Evolutionary conservation across 805 yeast species (phyloP).

Genomic region (Candida anglica): DNA sequence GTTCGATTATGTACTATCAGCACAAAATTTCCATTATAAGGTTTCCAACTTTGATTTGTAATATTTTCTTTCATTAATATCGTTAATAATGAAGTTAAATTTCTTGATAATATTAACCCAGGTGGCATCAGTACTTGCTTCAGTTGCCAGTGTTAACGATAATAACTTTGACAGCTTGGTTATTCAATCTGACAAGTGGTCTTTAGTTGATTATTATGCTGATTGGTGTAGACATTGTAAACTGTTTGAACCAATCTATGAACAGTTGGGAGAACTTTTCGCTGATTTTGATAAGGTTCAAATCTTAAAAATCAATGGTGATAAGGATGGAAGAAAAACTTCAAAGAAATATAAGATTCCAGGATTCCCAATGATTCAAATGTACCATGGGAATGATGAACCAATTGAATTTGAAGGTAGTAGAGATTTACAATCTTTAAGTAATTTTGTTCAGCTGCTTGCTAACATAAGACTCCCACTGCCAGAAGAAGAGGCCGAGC

Average conservation of each 20-base stretch:
- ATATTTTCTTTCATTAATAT: too few species aligned
- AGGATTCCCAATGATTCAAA: conserved; percentile 63
- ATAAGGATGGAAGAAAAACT: conserved; percentile 45
- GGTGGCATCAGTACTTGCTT: not conserved
- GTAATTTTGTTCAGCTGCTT: conserved; percentile 45
- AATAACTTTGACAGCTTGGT: conserved; percentile 53
- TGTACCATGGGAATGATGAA: conserved; percentile 49
- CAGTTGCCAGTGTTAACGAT: conserved; percentile 32
- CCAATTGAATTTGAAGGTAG: conserved; percentile 57
- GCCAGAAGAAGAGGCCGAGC: conserved; percentile 10
- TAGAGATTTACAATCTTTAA: conserved; percentile 47
- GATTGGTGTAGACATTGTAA: conserved; percentile 74
- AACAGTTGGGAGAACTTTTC: conserved; percentile 28
- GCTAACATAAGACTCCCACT: conserved; percentile 20
- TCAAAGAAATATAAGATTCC: conserved; percentile 47
- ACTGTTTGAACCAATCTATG: conserved; percentile 49
- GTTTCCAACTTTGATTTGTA: too few species aligned
- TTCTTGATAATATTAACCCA: too few species aligned
- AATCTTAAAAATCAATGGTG: conserved; percentile 58
- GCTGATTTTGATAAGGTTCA: conserved; percentile 35
- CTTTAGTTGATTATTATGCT: conserved; percentile 52
- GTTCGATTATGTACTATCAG: too few species aligned
- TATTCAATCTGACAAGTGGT: conserved; percentile 46
- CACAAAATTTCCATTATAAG: too few species aligned
- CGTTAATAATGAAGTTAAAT: too few species aligned